These are phyloP conservation scores for Trametes gibbosa DNA, from an alignment of 768 basidiomycete genomes.

Conservation along the genomic window DNA sequence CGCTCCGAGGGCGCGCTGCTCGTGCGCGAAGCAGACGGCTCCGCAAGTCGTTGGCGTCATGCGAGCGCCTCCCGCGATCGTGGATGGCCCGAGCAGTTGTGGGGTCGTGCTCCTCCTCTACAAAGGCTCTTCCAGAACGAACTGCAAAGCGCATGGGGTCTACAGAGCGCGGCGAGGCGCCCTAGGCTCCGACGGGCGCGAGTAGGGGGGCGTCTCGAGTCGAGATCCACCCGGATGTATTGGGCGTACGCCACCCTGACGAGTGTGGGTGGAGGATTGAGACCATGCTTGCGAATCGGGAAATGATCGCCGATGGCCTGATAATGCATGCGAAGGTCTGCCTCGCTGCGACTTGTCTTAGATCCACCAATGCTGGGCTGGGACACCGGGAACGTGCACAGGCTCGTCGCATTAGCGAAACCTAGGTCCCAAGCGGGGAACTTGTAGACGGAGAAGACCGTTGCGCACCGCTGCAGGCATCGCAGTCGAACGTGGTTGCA, in stretches of 20 bases:
- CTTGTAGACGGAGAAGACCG: not conserved
- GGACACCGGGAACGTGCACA: conserved; percentile 11
- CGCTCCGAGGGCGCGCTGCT: conserved; percentile 17
- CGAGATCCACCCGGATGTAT: conserved; percentile 9
- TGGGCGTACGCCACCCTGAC: not conserved
- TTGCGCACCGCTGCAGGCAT: not conserved
- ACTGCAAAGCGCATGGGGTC: no score
- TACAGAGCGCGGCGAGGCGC: not conserved
- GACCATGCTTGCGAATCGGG: conserved; percentile 1
- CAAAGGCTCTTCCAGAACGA: not conserved
- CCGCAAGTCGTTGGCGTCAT: conserved; percentile 14
- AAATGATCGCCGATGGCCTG: conserved; percentile 18
- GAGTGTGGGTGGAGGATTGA: not conserved
- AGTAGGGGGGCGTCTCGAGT: not conserved
- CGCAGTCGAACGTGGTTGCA: conserved; percentile 13
- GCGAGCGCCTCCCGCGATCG: not conserved
- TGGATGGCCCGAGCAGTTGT: not conserved
- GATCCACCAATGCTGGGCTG: conserved; percentile 6
- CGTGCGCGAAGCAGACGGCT: conserved; percentile 2
- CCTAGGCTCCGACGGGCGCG: not conserved
- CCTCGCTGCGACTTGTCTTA: conserved; percentile 9
- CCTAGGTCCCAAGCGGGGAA: not conserved
- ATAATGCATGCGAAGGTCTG: conserved; percentile 4
- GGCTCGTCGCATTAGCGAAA: not conserved
- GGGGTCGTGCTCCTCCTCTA: conserved; percentile 8